Conservation (phyloP, 345 rosid species). For the Leavenworthia alabamica region DNA sequence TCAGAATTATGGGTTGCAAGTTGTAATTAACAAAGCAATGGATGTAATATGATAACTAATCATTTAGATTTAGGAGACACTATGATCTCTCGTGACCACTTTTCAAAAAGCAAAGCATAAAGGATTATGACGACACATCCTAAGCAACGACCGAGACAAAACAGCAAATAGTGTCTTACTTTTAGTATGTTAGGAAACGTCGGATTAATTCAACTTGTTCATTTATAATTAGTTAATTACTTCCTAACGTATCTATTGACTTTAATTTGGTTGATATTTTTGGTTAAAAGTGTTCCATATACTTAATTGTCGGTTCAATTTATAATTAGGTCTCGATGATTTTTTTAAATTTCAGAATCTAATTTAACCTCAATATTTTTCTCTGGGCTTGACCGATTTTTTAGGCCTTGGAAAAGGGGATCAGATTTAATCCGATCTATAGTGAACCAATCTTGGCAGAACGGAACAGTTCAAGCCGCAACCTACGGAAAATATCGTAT, state of each 20-base stretch:
- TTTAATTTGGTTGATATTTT: neutral
- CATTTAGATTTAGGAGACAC: conserved; percentile 15
- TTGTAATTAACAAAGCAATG: conserved; percentile 6
- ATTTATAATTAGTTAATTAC: neutral
- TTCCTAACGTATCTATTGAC: conserved; percentile 4
- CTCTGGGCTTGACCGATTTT: neutral
- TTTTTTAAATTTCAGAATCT: neutral
- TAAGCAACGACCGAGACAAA: conserved; percentile 10
- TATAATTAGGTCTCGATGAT: neutral
- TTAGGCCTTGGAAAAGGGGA: neutral
- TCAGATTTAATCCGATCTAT: neutral
- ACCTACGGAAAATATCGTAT: neutral
- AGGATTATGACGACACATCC: conserved; percentile 23
- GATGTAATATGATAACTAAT: neutral
- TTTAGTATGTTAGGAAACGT: conserved; percentile 15
- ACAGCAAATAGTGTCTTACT: conserved; percentile 20
- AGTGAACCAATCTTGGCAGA: neutral
- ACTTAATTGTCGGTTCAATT: neutral
- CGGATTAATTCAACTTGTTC: conserved; percentile 5
- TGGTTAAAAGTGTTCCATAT: neutral
- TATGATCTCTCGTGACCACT: conserved; percentile 17
- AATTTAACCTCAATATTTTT: neutral
- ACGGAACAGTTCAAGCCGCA: neutral
- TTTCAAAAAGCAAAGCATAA: conserved; percentile 25
- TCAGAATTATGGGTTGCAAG: neutral